These are phyloP conservation scores for Microbotryum intermedium DNA, from an alignment of 1,284 basidiomycete genomes.

Conservation along the genomic window DNA sequence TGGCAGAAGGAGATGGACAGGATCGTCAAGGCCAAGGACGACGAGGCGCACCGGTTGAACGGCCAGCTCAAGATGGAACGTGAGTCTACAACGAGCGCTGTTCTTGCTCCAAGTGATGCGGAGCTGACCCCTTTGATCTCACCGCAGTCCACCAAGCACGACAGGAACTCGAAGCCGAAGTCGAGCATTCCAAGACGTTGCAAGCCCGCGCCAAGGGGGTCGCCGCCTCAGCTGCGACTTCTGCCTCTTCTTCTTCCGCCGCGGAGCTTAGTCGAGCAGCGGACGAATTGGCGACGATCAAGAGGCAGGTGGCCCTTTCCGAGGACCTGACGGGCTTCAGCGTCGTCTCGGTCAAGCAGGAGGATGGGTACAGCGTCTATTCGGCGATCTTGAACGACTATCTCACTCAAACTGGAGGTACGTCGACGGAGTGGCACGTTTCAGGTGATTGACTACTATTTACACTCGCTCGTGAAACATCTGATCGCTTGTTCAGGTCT, in stretches of 20 bases:
- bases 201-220: slow-evolving; percentile 16
- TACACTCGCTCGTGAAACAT: too few relatives aligned
- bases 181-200: slow-evolving; percentile 23
- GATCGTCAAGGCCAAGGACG: slow-evolving; percentile 5
- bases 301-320: slow-evolving; percentile 8
- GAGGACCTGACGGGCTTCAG: slow-evolving; percentile 28
- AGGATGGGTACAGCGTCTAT: slow-evolving; percentile 9
- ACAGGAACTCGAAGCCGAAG: slow-evolving; percentile 18
- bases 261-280: neutral
- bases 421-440: neutral
- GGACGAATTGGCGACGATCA: slow-evolving; percentile 4
- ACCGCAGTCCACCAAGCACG: neutral
- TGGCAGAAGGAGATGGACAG: slow-evolving; percentile 2
- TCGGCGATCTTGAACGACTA: slow-evolving; percentile 22
- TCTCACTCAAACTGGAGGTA: slow-evolving; percentile 12
- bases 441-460: neutral
- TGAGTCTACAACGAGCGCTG: neutral
- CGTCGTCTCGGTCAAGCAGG: slow-evolving; percentile 13
- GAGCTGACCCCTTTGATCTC: too few relatives aligned
- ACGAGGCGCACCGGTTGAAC: slow-evolving; percentile 1
- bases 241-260: neutral
- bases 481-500: slow-evolving; percentile 8
- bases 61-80: slow-evolving; percentile 7
- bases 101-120: neutral
- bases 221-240: neutral